Evolutionary conservation across 1,139 yeast genomes (phyloP).

Genomic region (Suhomyces choctaworum): DNA sequence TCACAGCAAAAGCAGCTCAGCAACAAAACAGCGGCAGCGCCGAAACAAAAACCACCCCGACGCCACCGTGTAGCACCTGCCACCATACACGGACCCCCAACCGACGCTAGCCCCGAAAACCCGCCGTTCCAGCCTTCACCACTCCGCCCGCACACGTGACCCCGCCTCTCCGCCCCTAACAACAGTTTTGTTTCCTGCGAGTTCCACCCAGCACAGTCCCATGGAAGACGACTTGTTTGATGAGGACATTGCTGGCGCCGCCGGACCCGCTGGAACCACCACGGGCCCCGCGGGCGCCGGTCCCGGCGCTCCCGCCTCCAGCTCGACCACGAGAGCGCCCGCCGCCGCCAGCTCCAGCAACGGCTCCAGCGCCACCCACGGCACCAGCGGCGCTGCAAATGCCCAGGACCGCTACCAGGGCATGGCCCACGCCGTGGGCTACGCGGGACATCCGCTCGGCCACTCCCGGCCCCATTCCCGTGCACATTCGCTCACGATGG

Average conservation of each 20-base stretch:
- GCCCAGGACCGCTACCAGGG: constrained; percentile 2
- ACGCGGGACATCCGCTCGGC: neutral
- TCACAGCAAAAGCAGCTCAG: neutral
- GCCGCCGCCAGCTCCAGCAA: neutral
- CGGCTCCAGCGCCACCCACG: neutral
- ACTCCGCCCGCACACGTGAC: constrained; percentile 3
- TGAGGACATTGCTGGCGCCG: constrained; percentile 6
- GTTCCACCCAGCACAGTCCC: neutral
- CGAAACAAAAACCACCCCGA: no score
- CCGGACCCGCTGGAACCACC: constrained; percentile 2
- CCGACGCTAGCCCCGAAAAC: constrained; percentile 3
- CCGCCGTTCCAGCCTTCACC: no score
- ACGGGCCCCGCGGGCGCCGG: neutral
- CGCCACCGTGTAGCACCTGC: no score
- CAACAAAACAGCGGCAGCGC: no score
- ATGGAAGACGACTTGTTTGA: constrained; percentile 16
- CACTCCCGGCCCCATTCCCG: constrained; percentile 15
- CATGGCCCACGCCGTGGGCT: constrained; percentile 6
- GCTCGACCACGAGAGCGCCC: neutral
- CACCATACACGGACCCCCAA: no score
- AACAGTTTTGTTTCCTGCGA: no score
- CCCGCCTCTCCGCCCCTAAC: no score
- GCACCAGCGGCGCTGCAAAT: neutral
- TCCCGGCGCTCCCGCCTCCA: constrained; percentile 1
- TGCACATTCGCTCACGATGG: no score